These are phyloP conservation scores for Rhizophora apiculata DNA, from an alignment of 345 rosid species.

Conservation along the genomic window DNA sequence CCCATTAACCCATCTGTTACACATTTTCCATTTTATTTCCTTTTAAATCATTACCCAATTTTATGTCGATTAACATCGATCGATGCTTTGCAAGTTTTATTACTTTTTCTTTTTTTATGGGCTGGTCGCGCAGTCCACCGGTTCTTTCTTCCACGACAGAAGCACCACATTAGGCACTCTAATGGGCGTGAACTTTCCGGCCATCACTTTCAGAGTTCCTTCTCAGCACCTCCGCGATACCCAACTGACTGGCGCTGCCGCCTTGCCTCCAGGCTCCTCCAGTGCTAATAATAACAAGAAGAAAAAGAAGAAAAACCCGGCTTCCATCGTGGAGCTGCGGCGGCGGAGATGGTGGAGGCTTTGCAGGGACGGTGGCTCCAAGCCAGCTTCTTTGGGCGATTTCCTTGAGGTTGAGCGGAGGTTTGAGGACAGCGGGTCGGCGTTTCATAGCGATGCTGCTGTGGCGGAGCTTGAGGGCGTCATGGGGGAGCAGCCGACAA, in stretches of 20 bases:
- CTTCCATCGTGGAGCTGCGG: slow-evolving; percentile 34
- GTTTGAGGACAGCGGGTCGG: slow-evolving; percentile 53
- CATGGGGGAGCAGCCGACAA: slow-evolving; percentile 28
- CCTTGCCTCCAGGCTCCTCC: slow-evolving; percentile 13
- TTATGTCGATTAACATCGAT: background rate
- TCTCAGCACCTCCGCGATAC: slow-evolving; percentile 43
- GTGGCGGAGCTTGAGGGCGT: slow-evolving; percentile 54
- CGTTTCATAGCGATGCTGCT: slow-evolving; percentile 42
- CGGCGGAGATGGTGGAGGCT: slow-evolving; percentile 81
- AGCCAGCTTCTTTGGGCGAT: slow-evolving; percentile 79
- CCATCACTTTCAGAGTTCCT: slow-evolving; percentile 59
- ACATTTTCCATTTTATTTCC: background rate
- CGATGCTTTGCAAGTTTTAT: background rate
- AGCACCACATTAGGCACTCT: slow-evolving; percentile 91
- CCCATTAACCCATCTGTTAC: background rate
- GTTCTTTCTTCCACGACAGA: slow-evolving; percentile 91
- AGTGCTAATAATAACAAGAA: slow-evolving; percentile 16
- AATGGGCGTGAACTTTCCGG: slow-evolving; percentile 82
- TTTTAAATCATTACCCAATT: too few relatives aligned
- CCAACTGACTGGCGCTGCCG: slow-evolving; percentile 20
- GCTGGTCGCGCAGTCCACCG: slow-evolving; percentile 59
- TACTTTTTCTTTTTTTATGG: background rate
- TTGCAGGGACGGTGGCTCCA: slow-evolving; percentile 60
- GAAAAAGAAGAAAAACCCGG: slow-evolving; percentile 24
- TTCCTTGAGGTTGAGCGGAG: slow-evolving; percentile 87